Conservation (phyloP, 2,329 filamentous ascomycete genomes). For the Fusarium penzigii region DNA sequence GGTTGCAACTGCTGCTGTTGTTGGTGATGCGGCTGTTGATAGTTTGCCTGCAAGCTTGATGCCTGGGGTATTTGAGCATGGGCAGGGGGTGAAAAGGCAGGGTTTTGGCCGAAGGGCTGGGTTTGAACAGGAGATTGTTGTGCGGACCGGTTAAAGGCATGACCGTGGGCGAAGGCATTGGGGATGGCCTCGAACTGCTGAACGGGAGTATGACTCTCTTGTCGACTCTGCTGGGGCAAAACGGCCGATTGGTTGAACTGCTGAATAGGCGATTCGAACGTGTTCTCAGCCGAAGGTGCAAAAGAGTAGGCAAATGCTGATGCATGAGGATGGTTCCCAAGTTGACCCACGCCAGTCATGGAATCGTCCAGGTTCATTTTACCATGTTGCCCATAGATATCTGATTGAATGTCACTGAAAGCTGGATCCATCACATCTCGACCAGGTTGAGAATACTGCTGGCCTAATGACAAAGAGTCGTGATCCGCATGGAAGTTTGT, state of each 20-base stretch:
- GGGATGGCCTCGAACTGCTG: slow-evolving; percentile 34
- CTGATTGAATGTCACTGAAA: slow-evolving; percentile 39
- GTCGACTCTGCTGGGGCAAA: slow-evolving; percentile 33
- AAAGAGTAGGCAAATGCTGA: slow-evolving; percentile 40
- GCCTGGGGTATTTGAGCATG: slow-evolving; percentile 30
- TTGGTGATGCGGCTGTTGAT: slow-evolving; percentile 27
- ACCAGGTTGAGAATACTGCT: slow-evolving; percentile 36
- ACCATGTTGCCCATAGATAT: slow-evolving; percentile 38
- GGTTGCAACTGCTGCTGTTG: slow-evolving; percentile 26
- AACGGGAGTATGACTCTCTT: slow-evolving; percentile 37
- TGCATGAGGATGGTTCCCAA: slow-evolving; percentile 33
- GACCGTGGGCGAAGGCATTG: slow-evolving; percentile 27
- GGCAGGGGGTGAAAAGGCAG: slow-evolving; percentile 26
- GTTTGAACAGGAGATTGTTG: slow-evolving; percentile 35
- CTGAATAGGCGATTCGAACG: slow-evolving; percentile 34
- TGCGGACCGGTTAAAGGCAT: slow-evolving; percentile 27
- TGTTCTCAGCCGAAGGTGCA: slow-evolving; percentile 32
- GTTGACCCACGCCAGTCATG: slow-evolving; percentile 33
- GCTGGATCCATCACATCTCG: slow-evolving; percentile 40
- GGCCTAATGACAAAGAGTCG: slow-evolving; percentile 33
- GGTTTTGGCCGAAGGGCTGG: slow-evolving; percentile 25
- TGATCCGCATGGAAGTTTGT: slow-evolving; percentile 34
- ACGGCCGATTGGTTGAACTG: slow-evolving; percentile 38
- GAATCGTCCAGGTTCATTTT: slow-evolving; percentile 33
- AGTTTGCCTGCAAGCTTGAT: slow-evolving; percentile 23